Base-by-base conservation (phyloP, 2,329 filamentous ascomycete species). In the Chalaropsis ovoidea region DNA sequence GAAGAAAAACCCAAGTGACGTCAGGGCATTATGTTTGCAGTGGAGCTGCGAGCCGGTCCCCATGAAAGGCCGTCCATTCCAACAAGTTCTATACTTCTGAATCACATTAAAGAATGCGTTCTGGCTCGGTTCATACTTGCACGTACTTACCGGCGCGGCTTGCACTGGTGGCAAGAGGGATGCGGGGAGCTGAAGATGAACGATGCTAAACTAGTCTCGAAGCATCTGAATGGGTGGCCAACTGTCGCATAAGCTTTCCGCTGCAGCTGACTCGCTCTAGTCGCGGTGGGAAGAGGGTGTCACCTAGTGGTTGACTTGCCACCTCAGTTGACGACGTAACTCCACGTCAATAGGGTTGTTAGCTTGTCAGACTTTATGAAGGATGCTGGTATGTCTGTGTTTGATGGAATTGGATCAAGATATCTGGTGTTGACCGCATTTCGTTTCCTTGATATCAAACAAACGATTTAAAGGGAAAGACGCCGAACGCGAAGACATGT, bases 1-100 rank as follows among this genome's bases (percentile, higher is more conserved):
- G 31, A 58, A 39, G 54, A 58, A n/a, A 58, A 58, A 35, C 7
- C n/a, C 54, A 35, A 19, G 8, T 58, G 54, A 58, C 54, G 31
- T 58, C 54, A 58, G 54, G 43, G n/a, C 5, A 19, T 58, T 19
- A 58, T 35, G 31, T 19, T 31, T 58, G 54, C 54, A 35, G 54
- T 22, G 27, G 17, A 15, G 24, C 13, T 1, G 19, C 11, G 47
- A 17, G 19, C 6, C 22, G 47, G 22, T 7, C 47, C n/a, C 19
- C 15, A 6, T 52, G 19, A 24, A 27, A 52, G 15, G 47, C 47
- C 19, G 22, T 15, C 24, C 47, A 52, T 52, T 58, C 5, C 13
- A 19, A 39, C 24, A 17, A 31, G 3, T 2, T 58, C 17, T 8
- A 11, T n/a, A 10, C 10, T 35, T 56, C 3, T 31, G 22, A 17